Conservation (phyloP, 2,329 filamentous ascomycete species). For the Fusarium graminum region DNA sequence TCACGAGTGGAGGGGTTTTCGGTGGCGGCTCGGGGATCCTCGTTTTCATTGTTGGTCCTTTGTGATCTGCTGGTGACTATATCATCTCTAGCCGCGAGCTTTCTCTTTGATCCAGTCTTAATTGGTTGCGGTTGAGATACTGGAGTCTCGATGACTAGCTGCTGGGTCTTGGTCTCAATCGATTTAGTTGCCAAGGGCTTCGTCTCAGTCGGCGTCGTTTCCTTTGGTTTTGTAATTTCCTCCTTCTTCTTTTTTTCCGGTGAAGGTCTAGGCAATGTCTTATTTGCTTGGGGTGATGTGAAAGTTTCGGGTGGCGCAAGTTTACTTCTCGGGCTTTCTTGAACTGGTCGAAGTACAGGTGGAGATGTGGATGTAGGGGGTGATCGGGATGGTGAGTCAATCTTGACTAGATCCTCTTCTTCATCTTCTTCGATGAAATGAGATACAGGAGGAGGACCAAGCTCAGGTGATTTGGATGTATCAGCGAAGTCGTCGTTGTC, state of each 20-base stretch:
- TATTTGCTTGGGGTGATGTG: conserved; percentile 48
- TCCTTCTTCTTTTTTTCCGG: conserved; percentile 49
- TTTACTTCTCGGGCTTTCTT: conserved; percentile 46
- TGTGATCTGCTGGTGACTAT: conserved; percentile 55
- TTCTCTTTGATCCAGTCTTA: conserved; percentile 70
- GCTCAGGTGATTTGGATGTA: conserved; percentile 73
- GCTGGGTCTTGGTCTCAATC: conserved; percentile 18
- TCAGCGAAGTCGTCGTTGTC: conserved; percentile 61
- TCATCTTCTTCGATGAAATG: conserved; percentile 69
- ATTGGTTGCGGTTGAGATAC: conserved; percentile 43
- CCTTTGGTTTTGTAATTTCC: conserved; percentile 3
- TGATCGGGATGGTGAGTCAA: conserved; percentile 61
- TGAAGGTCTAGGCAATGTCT: conserved; percentile 40
- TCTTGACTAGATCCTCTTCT: conserved; percentile 66
- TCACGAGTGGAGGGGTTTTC: conserved; percentile 52
- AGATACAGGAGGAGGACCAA: conserved; percentile 73
- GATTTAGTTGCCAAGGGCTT: conserved; percentile 12
- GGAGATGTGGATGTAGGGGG: conserved; percentile 23
- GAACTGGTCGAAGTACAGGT: conserved; percentile 12
- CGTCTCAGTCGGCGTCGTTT: conserved; percentile 6
- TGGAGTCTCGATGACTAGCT: conserved; percentile 21
- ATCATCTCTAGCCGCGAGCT: conserved; percentile 68
- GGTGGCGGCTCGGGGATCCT: conserved; percentile 31
- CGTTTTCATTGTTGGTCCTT: conserved; percentile 49
- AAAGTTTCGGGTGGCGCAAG: conserved; percentile 52